phyloP scores from a whole-genome alignment of 2,329 filamentous ascomycete species.

The Diaporthe sp. region DNA sequence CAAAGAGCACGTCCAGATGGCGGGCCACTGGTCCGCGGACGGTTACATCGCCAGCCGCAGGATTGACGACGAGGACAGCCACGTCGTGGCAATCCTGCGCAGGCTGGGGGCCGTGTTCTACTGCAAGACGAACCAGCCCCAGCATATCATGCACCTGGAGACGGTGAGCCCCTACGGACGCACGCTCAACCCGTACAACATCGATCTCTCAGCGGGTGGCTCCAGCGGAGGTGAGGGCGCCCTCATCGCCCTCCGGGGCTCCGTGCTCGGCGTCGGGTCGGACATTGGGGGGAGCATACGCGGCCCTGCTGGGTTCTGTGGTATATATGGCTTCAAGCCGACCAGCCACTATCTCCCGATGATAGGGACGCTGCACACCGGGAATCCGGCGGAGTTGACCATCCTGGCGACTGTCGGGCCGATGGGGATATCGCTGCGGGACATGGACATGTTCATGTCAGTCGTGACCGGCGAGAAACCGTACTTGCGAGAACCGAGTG shows the following conservation, averaged over 20 bases:
- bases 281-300: conserved; percentile 58
- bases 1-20: conserved; percentile 73
- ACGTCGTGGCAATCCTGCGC: conserved; percentile 68
- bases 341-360: conserved; percentile 44
- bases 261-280: conserved; percentile 55
- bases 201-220: conserved; percentile 71
- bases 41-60: conserved; percentile 65
- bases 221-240: conserved; percentile 70
- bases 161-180: conserved; percentile 72
- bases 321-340: conserved; percentile 47
- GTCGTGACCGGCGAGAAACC: conserved; percentile 44
- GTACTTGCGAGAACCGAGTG: conserved; percentile 45
- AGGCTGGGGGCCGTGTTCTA: conserved; percentile 73
- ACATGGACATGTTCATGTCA: conserved; percentile 51
- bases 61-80: conserved; percentile 65
- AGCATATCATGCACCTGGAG: conserved; percentile 68
- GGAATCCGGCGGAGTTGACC: conserved; percentile 50
- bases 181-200: conserved; percentile 73
- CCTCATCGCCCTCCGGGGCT: conserved; percentile 55
- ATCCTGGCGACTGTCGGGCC: conserved; percentile 51
- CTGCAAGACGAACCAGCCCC: conserved; percentile 78
- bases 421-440: conserved; percentile 48
- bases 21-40: conserved; percentile 60
- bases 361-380: conserved; percentile 43
- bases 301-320: conserved; percentile 53